Conservation (phyloP, 768 basidiomycete species). For the Trametes elegans region DNA sequence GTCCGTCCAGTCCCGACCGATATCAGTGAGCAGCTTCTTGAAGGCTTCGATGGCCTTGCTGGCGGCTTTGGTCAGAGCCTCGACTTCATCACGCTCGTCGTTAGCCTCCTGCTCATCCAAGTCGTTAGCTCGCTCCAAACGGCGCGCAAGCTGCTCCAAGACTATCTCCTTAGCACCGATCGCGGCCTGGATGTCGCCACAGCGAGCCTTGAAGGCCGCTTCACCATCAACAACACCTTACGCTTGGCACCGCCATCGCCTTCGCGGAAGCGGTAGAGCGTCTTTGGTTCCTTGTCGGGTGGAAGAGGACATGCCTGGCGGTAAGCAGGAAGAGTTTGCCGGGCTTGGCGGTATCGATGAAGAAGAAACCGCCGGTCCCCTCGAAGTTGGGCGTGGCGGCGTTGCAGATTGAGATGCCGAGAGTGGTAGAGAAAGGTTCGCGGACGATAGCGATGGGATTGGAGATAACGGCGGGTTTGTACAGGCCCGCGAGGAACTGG, state of each 20-base stretch:
- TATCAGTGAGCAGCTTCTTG: constrained; percentile 15
- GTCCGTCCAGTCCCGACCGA: constrained; percentile 21
- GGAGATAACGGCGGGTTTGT: constrained; percentile 16
- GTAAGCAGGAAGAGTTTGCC: constrained; percentile 24
- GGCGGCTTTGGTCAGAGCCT: background rate
- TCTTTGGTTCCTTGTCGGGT: constrained; percentile 5
- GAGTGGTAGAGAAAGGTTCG: constrained; percentile 30
- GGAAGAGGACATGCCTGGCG: constrained; percentile 23
- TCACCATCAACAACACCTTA: constrained; percentile 24
- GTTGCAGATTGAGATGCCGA: constrained; percentile 26
- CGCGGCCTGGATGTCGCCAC: constrained; percentile 7
- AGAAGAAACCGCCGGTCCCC: constrained; percentile 26
- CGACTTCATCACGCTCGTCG: constrained; percentile 1
- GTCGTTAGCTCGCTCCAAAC: constrained; percentile 10
- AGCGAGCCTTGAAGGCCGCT: constrained; percentile 16
- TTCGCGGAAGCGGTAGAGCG: background rate
- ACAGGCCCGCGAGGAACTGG: constrained; percentile 19
- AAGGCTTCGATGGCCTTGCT: constrained; percentile 20
- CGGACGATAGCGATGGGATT: constrained; percentile 22
- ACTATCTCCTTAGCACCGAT: constrained; percentile 1
- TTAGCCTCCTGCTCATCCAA: constrained; percentile 16
- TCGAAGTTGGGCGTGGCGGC: constrained; percentile 13
- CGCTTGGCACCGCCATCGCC: background rate
- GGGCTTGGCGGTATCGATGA: constrained; percentile 12
- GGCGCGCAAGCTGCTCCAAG: background rate